A percentile compares a stretch with the other conserved stretches of the same genome.
Evolutionary conservation across 2,329 filamentous ascomycete genomes (phyloP).

Genomic region (Penicillium aurantiogriseum): DNA sequence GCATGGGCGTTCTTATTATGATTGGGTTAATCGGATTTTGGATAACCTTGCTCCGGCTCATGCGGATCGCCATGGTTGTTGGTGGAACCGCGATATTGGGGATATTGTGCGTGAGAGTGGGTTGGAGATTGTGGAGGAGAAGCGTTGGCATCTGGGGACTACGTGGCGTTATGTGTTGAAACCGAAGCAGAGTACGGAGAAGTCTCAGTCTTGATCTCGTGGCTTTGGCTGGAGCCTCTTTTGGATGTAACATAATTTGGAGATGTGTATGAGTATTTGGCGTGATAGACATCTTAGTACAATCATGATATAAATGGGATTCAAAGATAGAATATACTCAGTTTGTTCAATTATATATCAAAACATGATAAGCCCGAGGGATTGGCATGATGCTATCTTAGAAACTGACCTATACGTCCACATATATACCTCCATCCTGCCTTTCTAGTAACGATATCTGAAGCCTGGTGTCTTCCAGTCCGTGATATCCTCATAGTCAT

Average conservation of each 20-base stretch:
- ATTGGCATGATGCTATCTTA: neutral
- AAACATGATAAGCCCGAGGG: neutral
- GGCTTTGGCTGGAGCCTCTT: neutral
- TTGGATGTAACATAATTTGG: neutral
- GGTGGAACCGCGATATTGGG: constrained; percentile 54
- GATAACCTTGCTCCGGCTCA: constrained; percentile 49
- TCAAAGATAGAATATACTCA: neutral
- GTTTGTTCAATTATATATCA: neutral
- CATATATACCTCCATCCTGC: neutral
- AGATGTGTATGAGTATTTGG: constrained; percentile 6
- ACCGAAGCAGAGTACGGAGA: constrained; percentile 22
- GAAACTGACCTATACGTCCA: neutral
- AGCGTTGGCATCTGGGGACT: constrained; percentile 50
- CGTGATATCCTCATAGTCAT: constrained; percentile 58
- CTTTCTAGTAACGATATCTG: constrained; percentile 49
- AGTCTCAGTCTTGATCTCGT: neutral
- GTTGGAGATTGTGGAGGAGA: constrained; percentile 47
- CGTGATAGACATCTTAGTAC: neutral
- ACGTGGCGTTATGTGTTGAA: constrained; percentile 47
- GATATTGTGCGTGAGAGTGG: constrained; percentile 49
- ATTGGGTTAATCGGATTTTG: constrained; percentile 48
- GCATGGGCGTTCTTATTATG: constrained; percentile 49
- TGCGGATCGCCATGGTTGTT: constrained; percentile 52
- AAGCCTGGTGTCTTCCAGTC: constrained; percentile 62
- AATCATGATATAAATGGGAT: neutral